A percentile compares a stretch with the other conserved stretches of the same genome.
These are phyloP conservation scores for Cyberlindnera xylosilytica DNA, from an alignment of 805 yeast genomes.

Conservation along the genomic window DNA sequence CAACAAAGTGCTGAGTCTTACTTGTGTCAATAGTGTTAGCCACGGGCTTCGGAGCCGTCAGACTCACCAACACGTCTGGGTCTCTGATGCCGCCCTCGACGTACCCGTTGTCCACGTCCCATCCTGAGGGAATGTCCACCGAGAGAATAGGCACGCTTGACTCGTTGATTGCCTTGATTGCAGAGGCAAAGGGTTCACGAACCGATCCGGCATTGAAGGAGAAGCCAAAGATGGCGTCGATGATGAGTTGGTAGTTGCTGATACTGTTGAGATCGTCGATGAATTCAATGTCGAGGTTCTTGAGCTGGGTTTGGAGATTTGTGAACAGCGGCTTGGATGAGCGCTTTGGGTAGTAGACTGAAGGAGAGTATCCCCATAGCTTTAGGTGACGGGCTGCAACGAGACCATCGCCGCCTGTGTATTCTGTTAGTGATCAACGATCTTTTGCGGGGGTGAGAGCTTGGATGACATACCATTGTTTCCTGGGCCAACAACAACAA, in stretches of 20 bases:
- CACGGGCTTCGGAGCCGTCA: conserved; percentile 95
- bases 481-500: conserved; percentile 90
- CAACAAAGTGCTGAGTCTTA: conserved; percentile 62
- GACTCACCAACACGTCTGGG: conserved; percentile 70
- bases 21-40: conserved; percentile 40
- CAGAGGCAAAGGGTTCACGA: conserved; percentile 66
- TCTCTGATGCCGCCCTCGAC: conserved; percentile 39
- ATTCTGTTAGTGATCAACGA: background rate
- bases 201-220: conserved; percentile 83
- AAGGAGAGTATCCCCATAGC: conserved; percentile 74
- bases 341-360: conserved; percentile 75
- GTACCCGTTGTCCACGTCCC: conserved; percentile 95
- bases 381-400: conserved; percentile 92
- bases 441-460: background rate
- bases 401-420: conserved; percentile 79
- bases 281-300: conserved; percentile 59
- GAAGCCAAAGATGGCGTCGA: conserved; percentile 91
- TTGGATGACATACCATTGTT: conserved; percentile 51
- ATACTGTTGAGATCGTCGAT: conserved; percentile 37
- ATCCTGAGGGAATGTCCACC: conserved; percentile 92
- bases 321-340: conserved; percentile 54
- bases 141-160: conserved; percentile 59
- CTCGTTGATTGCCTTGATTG: conserved; percentile 38
- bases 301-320: conserved; percentile 64
- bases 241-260: conserved; percentile 36